Evolutionary conservation across 2,329 filamentous ascomycete genomes (phyloP), one percentile per base, ranked within the genome.

Genomic region (Cladosporium sp.): DNA sequence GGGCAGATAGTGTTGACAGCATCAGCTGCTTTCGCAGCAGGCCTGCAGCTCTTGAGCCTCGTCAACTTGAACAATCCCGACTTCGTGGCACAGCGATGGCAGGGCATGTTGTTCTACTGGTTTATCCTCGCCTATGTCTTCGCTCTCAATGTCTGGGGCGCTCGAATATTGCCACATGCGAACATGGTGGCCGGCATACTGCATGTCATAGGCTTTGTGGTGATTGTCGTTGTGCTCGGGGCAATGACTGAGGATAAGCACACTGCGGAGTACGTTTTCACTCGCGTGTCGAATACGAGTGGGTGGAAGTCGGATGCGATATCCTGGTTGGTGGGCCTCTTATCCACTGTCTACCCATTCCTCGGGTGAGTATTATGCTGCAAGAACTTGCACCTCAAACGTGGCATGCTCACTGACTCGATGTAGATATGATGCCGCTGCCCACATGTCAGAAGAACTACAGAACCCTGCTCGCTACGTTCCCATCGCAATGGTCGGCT

Each of bases 181-280:
- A 79, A 82, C 64, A 74, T 74, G 0, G 60, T 77, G 12, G 71
- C 80, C 22, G 67, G 81, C 4, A 72, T 79, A 24, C 63, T 82
- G 6, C 80, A 83, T 57, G 69, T 82, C 12, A 64, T 78, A 13
- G 80, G 79, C 3, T 80, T 82, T 64, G 78, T 82, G 56, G 79
- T 74, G 0, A 77, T 81, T 56, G 65, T 82, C 8, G 76, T 80
- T 24, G 72, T 77, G 0, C 64, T 81, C 3, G 70, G 42, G 28
- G 42, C 24, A 7, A 56, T 48, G 32, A 19, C 53, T 71, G 35
- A 68, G 71, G 2, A 68, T 77, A 59, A 71, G 5, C 70, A 73
- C 35, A 69, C 71, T 17, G 68, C 74, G 0, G 64, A 71, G 15
- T 71, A 72, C 3, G 75, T 80, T 0, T 79, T 81, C 58, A 75